Base-by-base conservation (phyloP, 2,329 filamentous ascomycete species). In the Bipolaris oryzae region DNA sequence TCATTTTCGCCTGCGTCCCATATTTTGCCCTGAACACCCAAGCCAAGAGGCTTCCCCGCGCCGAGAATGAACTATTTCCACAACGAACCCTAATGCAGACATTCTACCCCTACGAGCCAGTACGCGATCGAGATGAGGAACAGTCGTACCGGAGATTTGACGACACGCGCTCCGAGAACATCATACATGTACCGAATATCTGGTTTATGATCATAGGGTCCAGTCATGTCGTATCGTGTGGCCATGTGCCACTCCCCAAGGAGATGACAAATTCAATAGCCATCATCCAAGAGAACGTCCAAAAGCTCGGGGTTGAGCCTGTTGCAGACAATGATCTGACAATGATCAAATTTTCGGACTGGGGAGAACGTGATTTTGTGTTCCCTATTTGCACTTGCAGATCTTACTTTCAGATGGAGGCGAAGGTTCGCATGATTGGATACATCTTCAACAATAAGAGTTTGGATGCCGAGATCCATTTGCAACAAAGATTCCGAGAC, bases 381-480 rank as follows among this genome's bases (percentile, higher is more conserved):
- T 75, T 67, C 45, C 49, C 63, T 0, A 44, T 58, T 0, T 28
- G 61, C 7, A 63, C 65, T 35, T 74, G 67, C 46, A 56, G 57
- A 37, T 70, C 70, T 2, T 75, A 67, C 45, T 71, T 75, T 18
- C 67, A 75, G 39, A 50, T 74, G 44, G 72, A 74, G 39, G 67
- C 72, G 43, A 70, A 51, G 25, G 23, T 71, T 4, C 54, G 54
- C 16, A 68, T 72, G 31, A 37, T 73, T 46, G 63, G 38, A 18
- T 50, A 48, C 7, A 50, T 34, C 3, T 41, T 43, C 3, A 28
- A 45, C 9, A 21, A 25, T 9, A 18, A 38, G 3, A 33, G n/a
- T 3, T 13, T 23, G 3, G 18, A 31, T 9, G 38, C 37, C 21
- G 55, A 20, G 10, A 53, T 68, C 15, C 47, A 58, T 4, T 34